Conservation (phyloP, 2,329 filamentous ascomycete genomes). For the Aspergillus terreus region DNA sequence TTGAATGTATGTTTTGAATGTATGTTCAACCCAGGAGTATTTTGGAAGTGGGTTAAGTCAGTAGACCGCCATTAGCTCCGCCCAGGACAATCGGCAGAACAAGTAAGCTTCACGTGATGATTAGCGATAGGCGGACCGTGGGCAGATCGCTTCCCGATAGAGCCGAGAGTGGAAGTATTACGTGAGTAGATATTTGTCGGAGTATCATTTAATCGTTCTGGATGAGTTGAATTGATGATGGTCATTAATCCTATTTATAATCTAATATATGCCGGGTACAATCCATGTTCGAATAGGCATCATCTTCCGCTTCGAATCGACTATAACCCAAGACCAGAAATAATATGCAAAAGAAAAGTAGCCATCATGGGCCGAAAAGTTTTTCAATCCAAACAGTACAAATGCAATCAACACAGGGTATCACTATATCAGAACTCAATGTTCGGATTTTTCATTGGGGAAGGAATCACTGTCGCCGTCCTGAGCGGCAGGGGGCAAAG, state of each 20-base stretch:
- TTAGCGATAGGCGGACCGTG: too few species aligned
- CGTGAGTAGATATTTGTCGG: too few species aligned
- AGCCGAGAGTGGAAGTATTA: background rate
- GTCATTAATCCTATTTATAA: too few species aligned
- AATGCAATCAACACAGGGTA: slow-evolving; percentile 11
- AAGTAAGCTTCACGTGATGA: too few species aligned
- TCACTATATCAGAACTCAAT: slow-evolving; percentile 6
- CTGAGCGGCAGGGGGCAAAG: slow-evolving; percentile 32
- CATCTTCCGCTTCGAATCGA: background rate
- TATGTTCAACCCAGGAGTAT: background rate
- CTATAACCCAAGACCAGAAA: background rate
- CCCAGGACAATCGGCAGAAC: background rate
- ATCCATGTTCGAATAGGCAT: background rate
- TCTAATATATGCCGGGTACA: background rate
- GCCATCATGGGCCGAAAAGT: slow-evolving; percentile 3
- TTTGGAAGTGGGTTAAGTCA: too few species aligned
- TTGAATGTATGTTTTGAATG: background rate
- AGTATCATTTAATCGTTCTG: too few species aligned
- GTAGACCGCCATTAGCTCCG: background rate
- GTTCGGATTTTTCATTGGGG: slow-evolving; percentile 22
- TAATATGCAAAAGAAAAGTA: background rate
- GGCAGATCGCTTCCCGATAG: background rate
- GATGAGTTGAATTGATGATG: background rate
- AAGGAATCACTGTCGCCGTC: slow-evolving; percentile 20
- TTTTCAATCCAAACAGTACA: slow-evolving; percentile 6